These are phyloP conservation scores for Phytophthora fragariaefolia DNA, from an alignment of 352 stramenopile species.

Conservation along the genomic window DNA sequence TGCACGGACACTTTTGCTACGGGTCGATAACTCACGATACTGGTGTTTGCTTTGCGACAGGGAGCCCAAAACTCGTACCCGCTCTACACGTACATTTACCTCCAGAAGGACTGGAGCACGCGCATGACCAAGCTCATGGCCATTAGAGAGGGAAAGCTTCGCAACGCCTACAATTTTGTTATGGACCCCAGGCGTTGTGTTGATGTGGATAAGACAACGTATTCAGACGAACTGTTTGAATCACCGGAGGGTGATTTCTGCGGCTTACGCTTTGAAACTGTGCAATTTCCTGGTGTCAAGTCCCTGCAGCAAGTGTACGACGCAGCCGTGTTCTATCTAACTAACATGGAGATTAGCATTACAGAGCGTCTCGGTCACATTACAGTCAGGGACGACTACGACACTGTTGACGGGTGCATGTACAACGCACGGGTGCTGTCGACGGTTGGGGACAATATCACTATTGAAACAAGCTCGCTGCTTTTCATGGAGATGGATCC, in stretches of 20 bases:
- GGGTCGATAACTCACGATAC: not conserved
- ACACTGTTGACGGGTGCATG: constrained; percentile 21
- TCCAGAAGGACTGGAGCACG: constrained; percentile 15
- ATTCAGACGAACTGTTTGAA: constrained; percentile 37
- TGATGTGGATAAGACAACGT: constrained; percentile 22
- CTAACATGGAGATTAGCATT: constrained; percentile 49
- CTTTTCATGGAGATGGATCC: constrained; percentile 35
- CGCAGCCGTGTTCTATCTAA: constrained; percentile 40
- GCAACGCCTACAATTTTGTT: constrained; percentile 28
- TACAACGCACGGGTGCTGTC: constrained; percentile 29
- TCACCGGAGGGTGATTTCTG: constrained; percentile 32
- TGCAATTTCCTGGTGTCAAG: constrained; percentile 35
- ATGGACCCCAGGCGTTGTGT: constrained; percentile 12
- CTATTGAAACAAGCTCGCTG: constrained; percentile 38
- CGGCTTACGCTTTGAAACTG: constrained; percentile 28
- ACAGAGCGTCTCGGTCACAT: constrained; percentile 37
- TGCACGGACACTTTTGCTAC: not conserved
- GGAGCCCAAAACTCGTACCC: too few relatives aligned
- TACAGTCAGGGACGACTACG: constrained; percentile 38
- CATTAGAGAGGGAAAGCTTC: constrained; percentile 22
- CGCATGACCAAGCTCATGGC: constrained; percentile 13
- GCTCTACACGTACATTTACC: too few relatives aligned
- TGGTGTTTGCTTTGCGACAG: not conserved
- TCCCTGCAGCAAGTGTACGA: constrained; percentile 42
- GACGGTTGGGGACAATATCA: constrained; percentile 18